phyloP scores from a whole-genome alignment of 1,139 yeast species.

The Scheffersomyces parashehatae region DNA sequence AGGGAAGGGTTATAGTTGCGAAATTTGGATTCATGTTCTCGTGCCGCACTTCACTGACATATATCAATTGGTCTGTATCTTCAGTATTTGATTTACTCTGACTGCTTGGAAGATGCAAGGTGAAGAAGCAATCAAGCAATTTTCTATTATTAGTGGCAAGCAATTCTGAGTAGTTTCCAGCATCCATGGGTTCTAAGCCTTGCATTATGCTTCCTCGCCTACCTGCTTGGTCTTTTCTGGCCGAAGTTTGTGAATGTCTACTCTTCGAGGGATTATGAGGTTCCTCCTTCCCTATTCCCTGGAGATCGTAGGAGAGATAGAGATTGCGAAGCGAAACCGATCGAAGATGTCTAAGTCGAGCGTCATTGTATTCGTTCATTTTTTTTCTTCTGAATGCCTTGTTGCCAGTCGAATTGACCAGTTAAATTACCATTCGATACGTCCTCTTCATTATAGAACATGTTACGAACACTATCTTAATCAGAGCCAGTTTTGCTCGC shows the following conservation, averaged over 20 bases:
- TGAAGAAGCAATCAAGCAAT: slow-evolving; percentile 30
- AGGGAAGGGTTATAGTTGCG: slow-evolving; percentile 29
- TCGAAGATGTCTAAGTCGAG: slow-evolving; percentile 11
- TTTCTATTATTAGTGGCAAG: slow-evolving; percentile 10
- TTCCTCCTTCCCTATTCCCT: too few species aligned
- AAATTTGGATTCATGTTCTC: slow-evolving; percentile 32
- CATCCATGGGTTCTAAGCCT: slow-evolving; percentile 11
- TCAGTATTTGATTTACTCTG: slow-evolving; percentile 2
- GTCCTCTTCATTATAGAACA: too few species aligned
- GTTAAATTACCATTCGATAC: too few species aligned
- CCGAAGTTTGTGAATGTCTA: neutral
- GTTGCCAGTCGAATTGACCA: too few species aligned
- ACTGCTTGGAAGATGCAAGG: slow-evolving; percentile 21
- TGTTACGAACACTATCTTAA: too few species aligned
- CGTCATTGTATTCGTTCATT: slow-evolving; percentile 8
- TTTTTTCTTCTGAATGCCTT: neutral
- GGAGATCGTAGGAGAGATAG: slow-evolving; percentile 5
- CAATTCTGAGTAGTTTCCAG: slow-evolving; percentile 12
- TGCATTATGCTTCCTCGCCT: slow-evolving; percentile 12
- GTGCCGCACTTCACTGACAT: slow-evolving; percentile 36
- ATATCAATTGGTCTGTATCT: slow-evolving; percentile 20
- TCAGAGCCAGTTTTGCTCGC: too few species aligned
- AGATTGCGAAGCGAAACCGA: slow-evolving; percentile 19
- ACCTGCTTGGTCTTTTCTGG: neutral
- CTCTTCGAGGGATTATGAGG: too few species aligned